Evolutionary conservation across 352 stramenopile genomes (phyloP), one percentile per base, ranked within the genome.

Genomic region (Phytopythium mirpurense): DNA sequence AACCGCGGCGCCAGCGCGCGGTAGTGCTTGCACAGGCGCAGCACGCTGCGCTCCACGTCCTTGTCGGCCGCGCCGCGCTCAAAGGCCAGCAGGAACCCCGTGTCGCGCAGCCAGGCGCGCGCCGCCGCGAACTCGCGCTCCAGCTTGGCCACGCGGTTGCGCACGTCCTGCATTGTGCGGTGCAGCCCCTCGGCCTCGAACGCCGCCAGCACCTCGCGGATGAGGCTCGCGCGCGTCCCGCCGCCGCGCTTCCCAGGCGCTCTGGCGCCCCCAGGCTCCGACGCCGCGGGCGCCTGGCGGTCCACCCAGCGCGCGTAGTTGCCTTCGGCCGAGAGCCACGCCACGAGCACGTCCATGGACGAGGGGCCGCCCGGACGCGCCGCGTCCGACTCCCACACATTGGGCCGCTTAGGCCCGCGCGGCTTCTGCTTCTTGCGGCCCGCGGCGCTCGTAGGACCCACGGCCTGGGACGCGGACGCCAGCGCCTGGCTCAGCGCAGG

Each of bases 261-360:
- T 11, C 7, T 4, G 32, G 7, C 32, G 7, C 7, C 32, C 11
- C 5, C 32, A 15, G 32, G 5, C 29, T 5, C 29, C 9, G 29
- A 9, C 6, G 32, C 32, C 11, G 32, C 32, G 2, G 32, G 5
- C 11, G 11, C 32, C 16, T 9, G 18, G 5, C 41, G 26, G 27
- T 9, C 35, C 18, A 32, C 21, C 51, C 69, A 68, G 36, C 57
- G 64, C 36, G 54, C 46, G 40, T 66, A 76, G 56, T 70, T 70
- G n/a, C 65, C 61, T 12, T 54, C 41, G 9, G 55, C 54, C 26
- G 38, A 45, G 18, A 79, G 47, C 63, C 67, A 79, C 55, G n/a
- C 37, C 15, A 74, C 34, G 46, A 79, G 29, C 18, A 79, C 44
- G 18, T 75, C 60, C 29, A 63, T 50, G 18, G 67, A 76, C 0